Base-by-base conservation (phyloP, 352 stramenopile species). In the Pythium periplocum region DNA sequence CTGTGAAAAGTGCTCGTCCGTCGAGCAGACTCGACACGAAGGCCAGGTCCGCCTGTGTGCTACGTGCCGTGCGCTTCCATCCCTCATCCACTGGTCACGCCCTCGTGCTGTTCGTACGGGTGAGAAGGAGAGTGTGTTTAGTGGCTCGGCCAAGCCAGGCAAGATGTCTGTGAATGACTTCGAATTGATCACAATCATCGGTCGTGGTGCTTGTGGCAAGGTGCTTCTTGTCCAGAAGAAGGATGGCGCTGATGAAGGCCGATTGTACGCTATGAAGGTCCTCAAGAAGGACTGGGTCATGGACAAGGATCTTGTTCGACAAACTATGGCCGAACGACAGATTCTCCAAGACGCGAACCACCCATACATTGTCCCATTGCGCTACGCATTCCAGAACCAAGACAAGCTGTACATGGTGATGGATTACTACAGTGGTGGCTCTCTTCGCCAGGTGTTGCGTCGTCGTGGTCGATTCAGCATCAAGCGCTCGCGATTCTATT, bases 371-470 rank as follows among this genome's bases (percentile, higher is more conserved):
- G 78, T 88, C 7, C 78, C 86, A 64, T 65, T 88, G 7, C 70
- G 80, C 52, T 88, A 85, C 48, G 78, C 78, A 31, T 88, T 88
- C 64, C 78, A 88, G 62, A 88, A 86, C 61, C 75, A 85, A 47
- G 75, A 88, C 67, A 88, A 88, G 58, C 65, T 88, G 10, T 88
- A 88, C 63, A 88, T 88, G 78, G 78, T 88, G 41, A 88, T 88
- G 78, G 78, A 88, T 42, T 88, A 86, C 52, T 88, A 88, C 65
- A 86, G 75, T 53, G 78, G 78, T 51, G 78, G 78, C 7, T 86
- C 75, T 31, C 60, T 88, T 12, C 75, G 78, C 48, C 75, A 88
- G 48, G 75, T 86, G 41, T 62, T 88, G 55, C 75, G 78, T 40
- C 73, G 75, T 47, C 71, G 75, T 35, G 75, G 73, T 40, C 70